A percentile compares a stretch with the other conserved stretches of the same genome.
phyloP scores from a whole-genome alignment of 2,329 filamentous ascomycete species.

The Ophiostoma australiae region DNA sequence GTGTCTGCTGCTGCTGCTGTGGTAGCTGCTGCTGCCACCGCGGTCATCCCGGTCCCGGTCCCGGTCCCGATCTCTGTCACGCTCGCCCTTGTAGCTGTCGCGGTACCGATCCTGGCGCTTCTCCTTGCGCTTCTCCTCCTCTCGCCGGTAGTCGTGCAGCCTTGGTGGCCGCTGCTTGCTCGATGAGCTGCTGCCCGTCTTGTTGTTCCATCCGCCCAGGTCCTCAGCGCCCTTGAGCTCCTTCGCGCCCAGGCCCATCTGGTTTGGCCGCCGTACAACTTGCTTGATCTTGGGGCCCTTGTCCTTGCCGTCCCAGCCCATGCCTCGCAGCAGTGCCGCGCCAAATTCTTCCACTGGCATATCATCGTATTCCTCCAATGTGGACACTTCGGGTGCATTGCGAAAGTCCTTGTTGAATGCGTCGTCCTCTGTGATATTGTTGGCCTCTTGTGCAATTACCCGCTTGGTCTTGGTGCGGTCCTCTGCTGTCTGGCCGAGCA shows the following conservation, averaged over 20 bases:
- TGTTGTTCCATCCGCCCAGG: constrained; percentile 30
- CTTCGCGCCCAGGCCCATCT: constrained; percentile 72
- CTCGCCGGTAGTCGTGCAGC: constrained; percentile 30
- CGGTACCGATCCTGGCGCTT: constrained; percentile 26
- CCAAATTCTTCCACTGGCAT: constrained; percentile 95
- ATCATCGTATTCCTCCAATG: constrained; percentile 76
- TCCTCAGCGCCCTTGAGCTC: constrained; percentile 30
- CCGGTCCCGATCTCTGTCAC: constrained; percentile 16
- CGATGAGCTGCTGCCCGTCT: constrained; percentile 15
- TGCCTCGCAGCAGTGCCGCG: constrained; percentile 79
- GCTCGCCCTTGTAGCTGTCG: constrained; percentile 22
- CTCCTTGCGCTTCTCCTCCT: constrained; percentile 28
- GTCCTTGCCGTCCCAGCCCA: constrained; percentile 82
- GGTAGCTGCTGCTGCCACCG: constrained; percentile 13
- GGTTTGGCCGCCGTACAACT: constrained; percentile 66
- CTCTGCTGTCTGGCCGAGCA: constrained; percentile 24
- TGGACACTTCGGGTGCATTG: constrained; percentile 67
- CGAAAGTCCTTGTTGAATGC: constrained; percentile 66
- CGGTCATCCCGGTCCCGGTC: constrained; percentile 17
- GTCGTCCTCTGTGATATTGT: constrained; percentile 57
- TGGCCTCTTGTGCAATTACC: constrained; percentile 28
- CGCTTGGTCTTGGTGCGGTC: constrained; percentile 23
- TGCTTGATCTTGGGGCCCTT: constrained; percentile 57
- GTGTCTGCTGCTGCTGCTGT: constrained; percentile 20
- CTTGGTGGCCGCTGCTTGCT: constrained; percentile 25